phyloP scores from a whole-genome alignment of 1,284 basidiomycete species.

The Cryptococcus sp. region DNA sequence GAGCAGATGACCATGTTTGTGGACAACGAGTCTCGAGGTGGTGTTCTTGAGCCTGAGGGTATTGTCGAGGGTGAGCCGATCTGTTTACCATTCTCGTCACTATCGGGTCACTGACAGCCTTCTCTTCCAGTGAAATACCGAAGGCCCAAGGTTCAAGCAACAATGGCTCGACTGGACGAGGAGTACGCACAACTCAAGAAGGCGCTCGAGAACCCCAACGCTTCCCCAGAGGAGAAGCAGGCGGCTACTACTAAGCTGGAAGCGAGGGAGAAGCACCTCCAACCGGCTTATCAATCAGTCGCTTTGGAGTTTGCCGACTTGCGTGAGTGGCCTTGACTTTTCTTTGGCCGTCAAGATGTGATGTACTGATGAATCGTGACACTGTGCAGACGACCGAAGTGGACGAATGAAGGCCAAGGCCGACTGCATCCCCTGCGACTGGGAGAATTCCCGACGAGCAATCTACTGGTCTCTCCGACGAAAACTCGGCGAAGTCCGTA shows the following conservation, averaged over 20 bases:
- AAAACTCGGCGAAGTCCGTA: slow-evolving; percentile 57
- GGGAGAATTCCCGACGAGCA: slow-evolving; percentile 85
- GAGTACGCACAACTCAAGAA: slow-evolving; percentile 80
- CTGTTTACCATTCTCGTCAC: background rate
- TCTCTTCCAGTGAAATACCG: slow-evolving; percentile 63
- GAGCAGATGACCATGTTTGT: slow-evolving; percentile 99
- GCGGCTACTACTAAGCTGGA: slow-evolving; percentile 69
- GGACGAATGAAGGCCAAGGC: slow-evolving; percentile 99
- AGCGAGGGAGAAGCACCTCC: slow-evolving; percentile 77
- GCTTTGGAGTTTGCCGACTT: slow-evolving; percentile 95
- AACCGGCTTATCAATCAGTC: slow-evolving; percentile 90
- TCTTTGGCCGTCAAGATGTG: background rate
- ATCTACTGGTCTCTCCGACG: slow-evolving; percentile 94
- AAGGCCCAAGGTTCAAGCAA: slow-evolving; percentile 80
- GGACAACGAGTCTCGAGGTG: slow-evolving; percentile 91
- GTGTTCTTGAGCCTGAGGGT: slow-evolving; percentile 97
- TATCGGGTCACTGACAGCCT: background rate
- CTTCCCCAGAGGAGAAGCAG: slow-evolving; percentile 72
- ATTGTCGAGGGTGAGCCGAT: slow-evolving; percentile 67
- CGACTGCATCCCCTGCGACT: slow-evolving; percentile 77
- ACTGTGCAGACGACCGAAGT: slow-evolving; percentile 64
- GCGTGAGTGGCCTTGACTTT: slow-evolving; percentile 71
- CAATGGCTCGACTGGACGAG: slow-evolving; percentile 93
- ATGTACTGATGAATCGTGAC: slow-evolving; percentile 8
- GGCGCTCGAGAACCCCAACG: slow-evolving; percentile 71